phyloP scores from a whole-genome alignment of 768 basidiomycete genomes.

The Pleurotus pulmonarius region DNA sequence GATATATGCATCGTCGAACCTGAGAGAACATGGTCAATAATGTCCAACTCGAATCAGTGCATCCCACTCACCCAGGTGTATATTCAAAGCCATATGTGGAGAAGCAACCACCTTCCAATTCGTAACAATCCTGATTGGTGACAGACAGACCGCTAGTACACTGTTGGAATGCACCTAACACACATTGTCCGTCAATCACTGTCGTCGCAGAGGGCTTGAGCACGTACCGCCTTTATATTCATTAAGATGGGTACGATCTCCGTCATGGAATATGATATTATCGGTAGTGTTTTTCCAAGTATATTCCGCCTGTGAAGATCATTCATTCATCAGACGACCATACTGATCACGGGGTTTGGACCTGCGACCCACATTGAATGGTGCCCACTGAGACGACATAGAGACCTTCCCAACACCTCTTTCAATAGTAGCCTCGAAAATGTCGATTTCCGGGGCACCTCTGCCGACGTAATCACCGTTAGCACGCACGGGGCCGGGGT shows the following conservation, averaged over 20 bases:
- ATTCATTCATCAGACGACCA: slow-evolving; percentile 18
- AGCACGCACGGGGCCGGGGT: slow-evolving; percentile 33
- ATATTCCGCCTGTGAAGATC: slow-evolving; percentile 51
- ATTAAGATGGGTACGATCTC: slow-evolving; percentile 43
- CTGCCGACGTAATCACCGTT: slow-evolving; percentile 63
- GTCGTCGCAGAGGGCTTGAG: slow-evolving; percentile 18
- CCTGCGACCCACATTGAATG: slow-evolving; percentile 57
- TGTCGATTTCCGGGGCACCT: slow-evolving; percentile 67
- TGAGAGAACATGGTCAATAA: slow-evolving; percentile 18
- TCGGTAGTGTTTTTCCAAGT: slow-evolving; percentile 47
- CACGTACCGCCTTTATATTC: slow-evolving; percentile 58
- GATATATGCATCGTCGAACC: slow-evolving; percentile 54
- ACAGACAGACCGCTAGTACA: slow-evolving; percentile 63
- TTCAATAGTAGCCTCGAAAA: slow-evolving; percentile 52
- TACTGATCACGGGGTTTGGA: slow-evolving; percentile 12
- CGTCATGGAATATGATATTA: slow-evolving; percentile 48
- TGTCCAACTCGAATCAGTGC: slow-evolving; percentile 14
- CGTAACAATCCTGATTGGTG: slow-evolving; percentile 67
- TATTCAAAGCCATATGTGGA: slow-evolving; percentile 46
- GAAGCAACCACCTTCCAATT: slow-evolving; percentile 28
- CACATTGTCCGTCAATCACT: slow-evolving; percentile 14
- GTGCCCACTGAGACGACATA: slow-evolving; percentile 49
- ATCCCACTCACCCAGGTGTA: slow-evolving; percentile 34
- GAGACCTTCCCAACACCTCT: slow-evolving; percentile 36
- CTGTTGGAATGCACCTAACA: slow-evolving; percentile 63